Evolutionary conservation across 202 grass and related monocot species (phyloP).

Genomic region (Carex arenaria): DNA sequence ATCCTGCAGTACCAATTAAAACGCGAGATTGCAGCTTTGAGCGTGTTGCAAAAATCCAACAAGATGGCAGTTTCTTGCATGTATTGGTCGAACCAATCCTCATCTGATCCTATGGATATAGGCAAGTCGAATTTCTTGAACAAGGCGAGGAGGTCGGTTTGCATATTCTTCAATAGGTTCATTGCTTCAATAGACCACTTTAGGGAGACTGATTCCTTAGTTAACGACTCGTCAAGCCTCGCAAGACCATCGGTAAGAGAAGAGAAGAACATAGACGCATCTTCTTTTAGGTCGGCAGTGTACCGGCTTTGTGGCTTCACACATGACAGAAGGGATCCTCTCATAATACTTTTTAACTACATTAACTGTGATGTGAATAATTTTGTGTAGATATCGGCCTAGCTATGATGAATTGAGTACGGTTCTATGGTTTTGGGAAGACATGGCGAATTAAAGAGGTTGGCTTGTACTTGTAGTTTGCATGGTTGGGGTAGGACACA

Average conservation of each 20-base stretch:
- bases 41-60: constrained; percentile 79
- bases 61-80: constrained; percentile 91
- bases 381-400: background rate
- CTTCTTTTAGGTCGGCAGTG: constrained; percentile 24
- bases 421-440: constrained; percentile 12
- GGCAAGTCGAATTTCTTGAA: constrained; percentile 59
- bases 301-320: background rate
- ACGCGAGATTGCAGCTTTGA: constrained; percentile 57
- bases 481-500: constrained; percentile 7
- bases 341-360: constrained; percentile 7
- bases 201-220: constrained; percentile 47
- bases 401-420: background rate
- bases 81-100: constrained; percentile 87
- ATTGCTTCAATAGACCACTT: constrained; percentile 72
- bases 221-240: constrained; percentile 47
- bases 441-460: background rate
- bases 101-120: background rate
- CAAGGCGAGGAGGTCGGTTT: constrained; percentile 55
- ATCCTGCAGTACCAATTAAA: constrained; percentile 70
- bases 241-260: constrained; percentile 59
- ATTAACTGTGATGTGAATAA: background rate
- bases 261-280: constrained; percentile 51
- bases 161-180: constrained; percentile 78
- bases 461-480: constrained; percentile 20
- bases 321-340: constrained; percentile 19